These are phyloP conservation scores for Austroboletus festivus DNA, from an alignment of 768 basidiomycete genomes.

Conservation along the genomic window DNA sequence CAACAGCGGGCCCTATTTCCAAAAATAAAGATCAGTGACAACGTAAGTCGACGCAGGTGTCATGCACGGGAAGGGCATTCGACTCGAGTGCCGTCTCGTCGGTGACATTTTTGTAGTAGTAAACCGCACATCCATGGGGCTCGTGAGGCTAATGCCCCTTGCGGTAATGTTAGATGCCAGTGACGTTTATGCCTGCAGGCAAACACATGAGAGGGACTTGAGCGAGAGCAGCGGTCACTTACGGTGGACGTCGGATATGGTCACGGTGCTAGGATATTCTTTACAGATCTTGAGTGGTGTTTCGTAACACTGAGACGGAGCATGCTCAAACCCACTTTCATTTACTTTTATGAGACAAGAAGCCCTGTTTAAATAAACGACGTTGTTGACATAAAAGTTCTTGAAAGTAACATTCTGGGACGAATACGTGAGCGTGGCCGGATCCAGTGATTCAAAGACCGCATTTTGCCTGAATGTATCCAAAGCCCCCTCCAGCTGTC, in stretches of 20 bases:
- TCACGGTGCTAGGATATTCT: slow-evolving; percentile 35
- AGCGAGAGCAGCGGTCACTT: slow-evolving; percentile 3
- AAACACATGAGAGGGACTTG: not conserved
- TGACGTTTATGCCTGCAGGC: slow-evolving; percentile 35
- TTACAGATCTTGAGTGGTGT: slow-evolving; percentile 35
- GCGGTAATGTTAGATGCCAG: slow-evolving; percentile 43
- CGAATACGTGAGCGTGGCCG: not conserved
- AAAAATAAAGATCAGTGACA: no score
- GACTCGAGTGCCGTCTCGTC: slow-evolving; percentile 29
- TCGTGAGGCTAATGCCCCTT: slow-evolving; percentile 18
- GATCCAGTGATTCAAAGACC: not conserved
- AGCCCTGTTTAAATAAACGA: slow-evolving; percentile 40
- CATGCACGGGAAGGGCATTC: slow-evolving; percentile 26
- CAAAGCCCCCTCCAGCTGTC: slow-evolving; percentile 42
- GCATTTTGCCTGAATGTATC: slow-evolving; percentile 36
- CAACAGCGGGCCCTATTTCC: no score
- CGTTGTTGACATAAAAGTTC: slow-evolving; percentile 32
- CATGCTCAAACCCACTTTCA: not conserved
- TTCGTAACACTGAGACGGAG: slow-evolving; percentile 33
- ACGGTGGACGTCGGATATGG: slow-evolving; percentile 44
- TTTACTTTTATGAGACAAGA: not conserved
- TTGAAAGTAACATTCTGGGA: slow-evolving; percentile 24
- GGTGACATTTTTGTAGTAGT: slow-evolving; percentile 38
- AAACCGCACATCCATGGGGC: slow-evolving; percentile 32
- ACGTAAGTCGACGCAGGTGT: slow-evolving; percentile 4